Conservation (phyloP, 148 eudicot genomes). For the Heliamphora exappendiculata region DNA sequence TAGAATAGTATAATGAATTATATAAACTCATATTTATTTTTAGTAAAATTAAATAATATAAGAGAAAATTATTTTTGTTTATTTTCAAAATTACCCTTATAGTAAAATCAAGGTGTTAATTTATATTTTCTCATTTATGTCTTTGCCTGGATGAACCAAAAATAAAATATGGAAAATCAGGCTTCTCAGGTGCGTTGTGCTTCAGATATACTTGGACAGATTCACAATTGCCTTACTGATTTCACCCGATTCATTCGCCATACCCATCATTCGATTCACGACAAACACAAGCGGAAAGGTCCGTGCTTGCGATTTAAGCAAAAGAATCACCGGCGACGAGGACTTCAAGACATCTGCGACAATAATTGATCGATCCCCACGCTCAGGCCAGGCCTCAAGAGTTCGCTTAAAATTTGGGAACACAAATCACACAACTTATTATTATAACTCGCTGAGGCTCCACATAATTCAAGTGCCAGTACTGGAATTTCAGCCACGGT, state of each 20-base stretch:
- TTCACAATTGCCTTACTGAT: conserved; percentile 53
- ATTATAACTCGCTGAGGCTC: too few species aligned
- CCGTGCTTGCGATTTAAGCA: conserved; percentile 54
- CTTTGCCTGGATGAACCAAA: too few species aligned
- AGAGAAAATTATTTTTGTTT: too few species aligned
- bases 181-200: conserved; percentile 74
- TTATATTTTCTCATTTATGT: too few species aligned
- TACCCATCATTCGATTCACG: conserved; percentile 39
- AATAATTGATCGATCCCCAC: conserved; percentile 52
- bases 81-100: too few species aligned
- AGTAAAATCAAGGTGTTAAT: too few species aligned
- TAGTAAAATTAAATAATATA: too few species aligned
- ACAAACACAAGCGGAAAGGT: conserved; percentile 54
- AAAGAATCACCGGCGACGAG: conserved; percentile 45
- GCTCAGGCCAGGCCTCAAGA: conserved; percentile 63
- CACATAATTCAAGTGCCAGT: background rate
- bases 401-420: conserved; percentile 36
- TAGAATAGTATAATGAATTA: too few species aligned
- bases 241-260: conserved; percentile 36
- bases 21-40: too few species aligned
- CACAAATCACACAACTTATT: conserved; percentile 52
- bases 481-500: background rate
- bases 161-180: too few species aligned
- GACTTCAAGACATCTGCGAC: conserved; percentile 71
- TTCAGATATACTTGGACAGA: conserved; percentile 70